Evolutionary conservation across 2,329 filamentous ascomycete species (phyloP), one percentile per base, ranked within the genome.

Genomic region (Paracoccidioides lutzii): DNA sequence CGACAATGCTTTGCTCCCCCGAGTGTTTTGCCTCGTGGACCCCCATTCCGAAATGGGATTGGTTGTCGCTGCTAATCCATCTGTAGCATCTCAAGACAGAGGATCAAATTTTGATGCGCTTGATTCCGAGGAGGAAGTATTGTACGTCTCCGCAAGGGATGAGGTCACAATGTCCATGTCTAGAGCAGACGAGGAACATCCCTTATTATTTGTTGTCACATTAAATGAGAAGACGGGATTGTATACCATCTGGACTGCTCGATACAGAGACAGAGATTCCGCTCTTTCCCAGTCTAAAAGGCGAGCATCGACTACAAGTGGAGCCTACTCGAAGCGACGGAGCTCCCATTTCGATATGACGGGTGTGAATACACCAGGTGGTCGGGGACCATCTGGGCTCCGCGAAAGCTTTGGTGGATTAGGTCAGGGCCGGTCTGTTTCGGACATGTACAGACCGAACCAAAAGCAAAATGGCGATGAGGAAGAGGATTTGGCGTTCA

Each of bases 41-140:
- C 91, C 91, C 2, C 75, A 96, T 56, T 80, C 88, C 3, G 90
- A 96, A 62, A 78, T 96, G 64, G 91, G 90, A 1, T 74, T 95
- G 45, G 82, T 96, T 15, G 87, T 93, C 14, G 80, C 81, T 64
- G 75, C 60, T 61, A 65, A 45, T 60, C 68, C 58, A n/a, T 67
- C 68, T n/a, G 66, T 64, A 48, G 64, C 63, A 54, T 48, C 66
- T 32, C 63, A 67, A 37, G 64, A 64, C 44, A 64, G 64, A 46
- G 43, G 59, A 57, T 41, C 66, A 65, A 66, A 63, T 42, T 65
- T 76, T 56, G 76, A 81, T 59, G 81, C 88, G 22, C 77, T 96
- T 40, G 83, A 90, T 62, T 79, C 83, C 12, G 79, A 83, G 1
- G 91, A 96, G 66, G 87, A 93, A 66, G 83, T 96, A 52, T 71